Conservation (phyloP, 441 rosid species). For the Omphalea diandra region DNA sequence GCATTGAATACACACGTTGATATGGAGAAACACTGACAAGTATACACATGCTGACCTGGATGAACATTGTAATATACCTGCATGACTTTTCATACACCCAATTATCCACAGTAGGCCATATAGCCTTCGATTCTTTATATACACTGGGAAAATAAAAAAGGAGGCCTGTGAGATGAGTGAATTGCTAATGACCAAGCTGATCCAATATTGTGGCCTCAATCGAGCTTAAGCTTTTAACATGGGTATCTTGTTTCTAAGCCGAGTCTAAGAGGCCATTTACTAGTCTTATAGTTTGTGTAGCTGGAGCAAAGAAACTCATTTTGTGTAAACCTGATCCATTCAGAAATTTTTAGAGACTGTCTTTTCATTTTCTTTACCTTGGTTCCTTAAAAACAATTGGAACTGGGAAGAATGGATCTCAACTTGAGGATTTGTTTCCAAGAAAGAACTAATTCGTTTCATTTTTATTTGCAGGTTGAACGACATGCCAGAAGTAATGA, state of each 20-base stretch:
- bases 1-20: background rate
- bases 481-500: conserved; percentile 42
- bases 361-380: background rate
- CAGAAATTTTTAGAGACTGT: background rate
- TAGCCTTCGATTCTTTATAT: background rate
- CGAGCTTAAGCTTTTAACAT: background rate
- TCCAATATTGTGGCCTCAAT: background rate
- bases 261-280: background rate
- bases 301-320: background rate
- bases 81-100: background rate
- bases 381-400: background rate
- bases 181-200: background rate
- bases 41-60: background rate
- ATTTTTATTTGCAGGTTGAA: conserved; percentile 40
- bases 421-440: background rate
- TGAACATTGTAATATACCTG: background rate
- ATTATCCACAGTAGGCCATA: background rate
- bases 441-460: background rate
- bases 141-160: background rate
- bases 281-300: background rate
- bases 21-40: background rate
- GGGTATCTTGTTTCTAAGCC: background rate
- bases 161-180: background rate
- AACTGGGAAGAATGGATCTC: background rate
- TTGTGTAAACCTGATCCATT: background rate